Conservation (phyloP, 768 basidiomycete genomes). For the Hypholoma sublateritium region DNA sequence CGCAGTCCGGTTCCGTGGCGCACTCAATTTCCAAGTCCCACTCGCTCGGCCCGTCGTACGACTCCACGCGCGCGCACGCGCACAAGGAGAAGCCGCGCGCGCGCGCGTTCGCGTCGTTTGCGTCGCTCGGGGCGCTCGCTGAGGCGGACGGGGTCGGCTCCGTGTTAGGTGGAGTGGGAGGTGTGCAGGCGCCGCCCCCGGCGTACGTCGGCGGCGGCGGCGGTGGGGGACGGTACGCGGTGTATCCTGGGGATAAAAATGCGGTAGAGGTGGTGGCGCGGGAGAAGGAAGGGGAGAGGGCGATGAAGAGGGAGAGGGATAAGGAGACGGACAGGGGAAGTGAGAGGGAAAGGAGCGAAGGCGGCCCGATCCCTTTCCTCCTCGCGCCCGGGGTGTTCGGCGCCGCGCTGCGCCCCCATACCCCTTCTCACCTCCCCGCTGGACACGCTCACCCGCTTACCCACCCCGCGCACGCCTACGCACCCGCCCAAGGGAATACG, state of each 20-base stretch:
- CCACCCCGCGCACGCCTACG: no score
- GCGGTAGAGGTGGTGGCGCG: no score
- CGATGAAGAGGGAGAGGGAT: no score
- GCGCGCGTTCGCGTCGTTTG: not conserved
- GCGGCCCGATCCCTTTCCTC: constrained; percentile 20
- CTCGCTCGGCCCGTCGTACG: not conserved
- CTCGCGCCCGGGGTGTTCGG: constrained; percentile 21
- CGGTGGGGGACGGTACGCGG: no score
- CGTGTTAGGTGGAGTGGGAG: no score
- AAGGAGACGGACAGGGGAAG: not conserved
- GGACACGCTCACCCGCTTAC: no score
- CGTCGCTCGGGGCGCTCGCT: not conserved
- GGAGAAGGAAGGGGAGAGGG: no score
- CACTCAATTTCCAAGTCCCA: not conserved
- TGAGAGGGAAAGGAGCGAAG: not conserved
- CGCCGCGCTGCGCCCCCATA: not conserved
- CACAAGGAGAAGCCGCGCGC: not conserved
- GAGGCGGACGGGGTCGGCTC: no score
- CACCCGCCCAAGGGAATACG: not conserved
- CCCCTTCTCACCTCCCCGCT: no score
- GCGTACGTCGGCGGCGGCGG: not conserved
- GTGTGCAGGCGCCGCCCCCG: not conserved
- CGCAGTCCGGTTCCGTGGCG: not conserved
- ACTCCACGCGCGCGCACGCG: not conserved
- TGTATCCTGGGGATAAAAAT: no score